A percentile compares a stretch with the other conserved stretches of the same genome.
These are phyloP conservation scores for Basidiobolus heterosporus DNA, from an alignment of 371 early-diverging fungal species.

Conservation along the genomic window DNA sequence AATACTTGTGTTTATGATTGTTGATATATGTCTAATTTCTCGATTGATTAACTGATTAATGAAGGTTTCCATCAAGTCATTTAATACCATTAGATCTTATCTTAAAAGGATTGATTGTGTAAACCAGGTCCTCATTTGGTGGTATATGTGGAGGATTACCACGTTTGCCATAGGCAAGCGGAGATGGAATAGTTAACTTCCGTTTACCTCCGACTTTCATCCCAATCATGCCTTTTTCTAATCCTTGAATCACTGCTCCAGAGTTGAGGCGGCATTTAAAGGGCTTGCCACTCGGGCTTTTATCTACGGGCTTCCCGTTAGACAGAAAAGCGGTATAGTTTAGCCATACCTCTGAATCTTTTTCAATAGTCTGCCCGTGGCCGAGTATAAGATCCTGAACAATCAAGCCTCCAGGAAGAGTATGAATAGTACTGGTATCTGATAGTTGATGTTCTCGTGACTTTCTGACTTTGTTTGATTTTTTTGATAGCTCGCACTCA, in stretches of 20 bases:
- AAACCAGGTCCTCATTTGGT: conserved; percentile 62
- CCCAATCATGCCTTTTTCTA: conserved; percentile 77
- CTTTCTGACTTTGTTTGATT: too few relatives aligned
- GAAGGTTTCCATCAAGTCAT: too few relatives aligned
- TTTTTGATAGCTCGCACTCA: background rate
- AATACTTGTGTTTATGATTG: too few relatives aligned
- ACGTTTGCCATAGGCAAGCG: conserved; percentile 62
- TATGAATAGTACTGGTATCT: conserved; percentile 11
- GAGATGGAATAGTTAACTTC: conserved; percentile 73
- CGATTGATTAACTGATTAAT: too few relatives aligned
- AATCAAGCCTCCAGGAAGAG: conserved; percentile 53
- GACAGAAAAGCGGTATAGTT: conserved; percentile 22
- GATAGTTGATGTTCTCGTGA: background rate
- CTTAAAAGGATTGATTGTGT: conserved; percentile 58
- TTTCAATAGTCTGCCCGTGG: conserved; percentile 57
- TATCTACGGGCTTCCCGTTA: conserved; percentile 88
- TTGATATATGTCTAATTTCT: too few relatives aligned
- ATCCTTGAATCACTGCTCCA: conserved; percentile 89
- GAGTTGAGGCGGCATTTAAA: conserved; percentile 74
- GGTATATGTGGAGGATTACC: conserved; percentile 84
- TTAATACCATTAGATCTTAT: too few relatives aligned
- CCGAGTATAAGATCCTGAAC: conserved; percentile 54
- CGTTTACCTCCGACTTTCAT: conserved; percentile 87
- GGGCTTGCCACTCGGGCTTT: conserved; percentile 76
- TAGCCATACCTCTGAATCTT: conserved; percentile 82